Evolutionary conservation across 495 filamentous ascomycete species (phyloP), one percentile per base, ranked within the genome.

Genomic region (Astrocystis sublimbata): DNA sequence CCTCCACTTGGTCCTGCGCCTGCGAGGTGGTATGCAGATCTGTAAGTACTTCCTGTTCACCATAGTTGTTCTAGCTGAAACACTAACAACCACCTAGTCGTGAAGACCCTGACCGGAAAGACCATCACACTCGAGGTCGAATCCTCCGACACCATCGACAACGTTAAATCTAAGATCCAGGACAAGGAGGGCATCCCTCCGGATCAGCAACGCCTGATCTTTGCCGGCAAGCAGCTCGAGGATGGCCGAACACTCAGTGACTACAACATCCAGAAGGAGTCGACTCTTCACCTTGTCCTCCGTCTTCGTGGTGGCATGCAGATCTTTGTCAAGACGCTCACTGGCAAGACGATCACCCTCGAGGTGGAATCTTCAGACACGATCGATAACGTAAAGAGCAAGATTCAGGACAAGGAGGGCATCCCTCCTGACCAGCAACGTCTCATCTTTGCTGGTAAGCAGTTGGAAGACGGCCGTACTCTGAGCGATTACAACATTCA

Each of bases 251-350:
- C 85, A 43, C 85, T 98, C 0, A 92, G 88, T 62, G 93, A 98
- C 75, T 98, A 98, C 82, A 98, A 97, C 74, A 97, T 98, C 60
- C 94, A 97, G 79, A 98, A 97, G 86, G 93, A 97, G 78, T 93
- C 89, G 1, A 97, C 93, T 23, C 90, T 97, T 30, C 93, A 98
- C 72, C 79, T 98, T 10, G 93, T 98, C 55, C 93, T 98, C 47
- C 93, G 93, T 78, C 92, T 98, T 21, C 94, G 93, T 83, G 93
- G 93, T 84, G 93, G 93, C 75, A 98, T 98, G 93, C 93, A 98
- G 73, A 97, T 98, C 74, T 98, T 85, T 66, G 85, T 87, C 67
- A 87, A 87, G 79, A 87, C 84, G 0, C 69, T 96, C 6, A 96
- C 92, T 4, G 92, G 92, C 23, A 97, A 96, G 85, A 96, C 92